phyloP scores from a whole-genome alignment of 75 land plant genomes.

The Pseudotsuga menziesii region DNA sequence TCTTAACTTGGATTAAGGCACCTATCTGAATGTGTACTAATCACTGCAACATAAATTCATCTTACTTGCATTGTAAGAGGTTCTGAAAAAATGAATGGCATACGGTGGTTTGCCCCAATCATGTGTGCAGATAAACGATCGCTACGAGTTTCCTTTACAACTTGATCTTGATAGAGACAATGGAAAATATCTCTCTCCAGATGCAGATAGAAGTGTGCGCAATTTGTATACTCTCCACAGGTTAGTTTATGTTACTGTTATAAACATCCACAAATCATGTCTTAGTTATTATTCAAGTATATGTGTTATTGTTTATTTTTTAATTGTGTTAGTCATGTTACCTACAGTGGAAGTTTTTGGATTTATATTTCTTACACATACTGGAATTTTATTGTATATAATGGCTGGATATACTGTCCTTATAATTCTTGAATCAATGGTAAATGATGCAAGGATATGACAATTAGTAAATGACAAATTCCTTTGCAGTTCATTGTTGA shows the following conservation, averaged over 20 bases:
- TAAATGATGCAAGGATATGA: neutral
- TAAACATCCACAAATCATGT: no score
- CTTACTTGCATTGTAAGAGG: neutral
- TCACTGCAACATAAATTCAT: no score
- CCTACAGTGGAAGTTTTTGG: no score
- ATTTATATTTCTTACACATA: no score
- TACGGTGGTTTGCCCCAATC: neutral
- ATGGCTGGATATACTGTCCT: neutral
- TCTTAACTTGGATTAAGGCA: neutral
- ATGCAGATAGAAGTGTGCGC: conserved; percentile 76
- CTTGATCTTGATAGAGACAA: conserved; percentile 72
- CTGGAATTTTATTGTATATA: neutral
- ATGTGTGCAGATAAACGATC: conserved; percentile 22
- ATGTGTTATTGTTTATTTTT: no score
- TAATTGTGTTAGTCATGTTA: no score
- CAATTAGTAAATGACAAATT: neutral
- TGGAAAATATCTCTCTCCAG: conserved; percentile 71
- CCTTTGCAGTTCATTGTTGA: neutral
- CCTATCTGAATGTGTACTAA: neutral
- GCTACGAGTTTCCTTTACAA: conserved; percentile 56
- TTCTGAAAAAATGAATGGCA: neutral
- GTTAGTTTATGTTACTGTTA: conserved; percentile 15
- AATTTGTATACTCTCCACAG: conserved; percentile 76
- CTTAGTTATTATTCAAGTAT: no score
- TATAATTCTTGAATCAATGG: neutral